phyloP scores from a whole-genome alignment of 441 rosid genomes.

The Macaranga tanarius region DNA sequence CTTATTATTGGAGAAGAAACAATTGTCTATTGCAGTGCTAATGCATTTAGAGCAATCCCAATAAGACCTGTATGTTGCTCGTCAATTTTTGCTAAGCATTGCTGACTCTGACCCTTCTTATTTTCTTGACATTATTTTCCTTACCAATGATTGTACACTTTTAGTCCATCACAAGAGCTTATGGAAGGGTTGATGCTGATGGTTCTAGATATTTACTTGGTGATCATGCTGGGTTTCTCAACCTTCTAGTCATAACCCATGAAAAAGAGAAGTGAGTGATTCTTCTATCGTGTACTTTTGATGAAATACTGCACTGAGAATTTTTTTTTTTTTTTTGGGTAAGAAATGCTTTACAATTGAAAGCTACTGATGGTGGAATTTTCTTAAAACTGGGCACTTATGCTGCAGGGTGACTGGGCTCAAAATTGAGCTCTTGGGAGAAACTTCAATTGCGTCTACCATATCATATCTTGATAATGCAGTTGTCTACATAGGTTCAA shows the following conservation, averaged over 20 bases:
- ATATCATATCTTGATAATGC: conserved; percentile 98
- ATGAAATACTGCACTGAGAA: neutral
- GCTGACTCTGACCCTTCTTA: conserved; percentile 10
- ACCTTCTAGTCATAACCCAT: conserved; percentile 93
- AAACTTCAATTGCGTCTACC: conserved; percentile 90
- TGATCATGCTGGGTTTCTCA: conserved; percentile 93
- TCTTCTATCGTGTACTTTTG: conserved; percentile 15
- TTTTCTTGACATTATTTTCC: conserved; percentile 20
- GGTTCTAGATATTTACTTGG: conserved; percentile 99
- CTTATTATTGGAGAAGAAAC: conserved; percentile 98
- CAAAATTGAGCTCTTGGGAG: conserved; percentile 93
- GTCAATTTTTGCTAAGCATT: neutral
- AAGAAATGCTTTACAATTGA: neutral
- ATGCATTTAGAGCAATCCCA: conserved; percentile 88
- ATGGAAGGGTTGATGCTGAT: conserved; percentile 98
- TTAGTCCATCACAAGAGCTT: conserved; percentile 93
- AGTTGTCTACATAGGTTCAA: conserved; percentile 88
- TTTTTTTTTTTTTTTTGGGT: neutral
- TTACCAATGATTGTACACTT: conserved; percentile 20
- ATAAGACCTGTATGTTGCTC: conserved; percentile 77
- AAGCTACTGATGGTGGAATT: conserved; percentile 1
- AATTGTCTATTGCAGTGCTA: conserved; percentile 88
- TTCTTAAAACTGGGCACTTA: conserved; percentile 20
- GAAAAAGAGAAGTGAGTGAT: conserved; percentile 92
- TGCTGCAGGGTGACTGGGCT: conserved; percentile 87